Evolutionary conservation across 305 asterid genomes (phyloP).

Genomic region (Petunia hybrid): DNA sequence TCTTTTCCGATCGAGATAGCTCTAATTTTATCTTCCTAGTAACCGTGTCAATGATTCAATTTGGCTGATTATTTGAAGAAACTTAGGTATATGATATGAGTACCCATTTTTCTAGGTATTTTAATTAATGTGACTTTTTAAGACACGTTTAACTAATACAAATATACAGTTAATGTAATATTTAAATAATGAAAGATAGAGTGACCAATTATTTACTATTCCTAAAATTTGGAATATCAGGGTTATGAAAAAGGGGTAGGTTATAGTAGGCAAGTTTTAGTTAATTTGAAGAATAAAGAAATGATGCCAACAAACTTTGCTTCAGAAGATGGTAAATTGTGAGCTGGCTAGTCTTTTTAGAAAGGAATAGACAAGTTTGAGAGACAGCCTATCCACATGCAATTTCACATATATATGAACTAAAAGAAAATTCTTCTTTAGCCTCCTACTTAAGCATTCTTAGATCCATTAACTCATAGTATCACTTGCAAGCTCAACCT

Average conservation of each 20-base stretch:
- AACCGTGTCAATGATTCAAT: too few species aligned
- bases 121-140: too few species aligned
- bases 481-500: not conserved
- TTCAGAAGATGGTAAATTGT: slow-evolving; percentile 45
- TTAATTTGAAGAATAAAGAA: slow-evolving; percentile 17
- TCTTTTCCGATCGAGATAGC: too few species aligned
- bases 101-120: too few species aligned
- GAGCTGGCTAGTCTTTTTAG: slow-evolving; percentile 54
- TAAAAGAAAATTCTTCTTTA: not conserved
- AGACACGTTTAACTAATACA: too few species aligned
- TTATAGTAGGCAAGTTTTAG: not conserved
- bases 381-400: slow-evolving; percentile 52
- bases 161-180: too few species aligned
- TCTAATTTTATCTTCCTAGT: too few species aligned
- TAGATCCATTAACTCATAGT: not conserved
- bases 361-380: slow-evolving; percentile 41
- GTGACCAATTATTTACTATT: too few species aligned
- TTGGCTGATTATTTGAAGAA: too few species aligned
- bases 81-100: too few species aligned
- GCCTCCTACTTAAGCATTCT: not conserved
- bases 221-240: too few species aligned
- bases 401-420: not conserved
- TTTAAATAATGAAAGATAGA: too few species aligned
- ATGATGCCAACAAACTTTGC: slow-evolving; percentile 42
- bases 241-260: not conserved